A percentile compares a stretch with the other conserved stretches of the same genome.
These are phyloP conservation scores for Pythium dissimile DNA, from an alignment of 352 stramenopile species.

Conservation along the genomic window DNA sequence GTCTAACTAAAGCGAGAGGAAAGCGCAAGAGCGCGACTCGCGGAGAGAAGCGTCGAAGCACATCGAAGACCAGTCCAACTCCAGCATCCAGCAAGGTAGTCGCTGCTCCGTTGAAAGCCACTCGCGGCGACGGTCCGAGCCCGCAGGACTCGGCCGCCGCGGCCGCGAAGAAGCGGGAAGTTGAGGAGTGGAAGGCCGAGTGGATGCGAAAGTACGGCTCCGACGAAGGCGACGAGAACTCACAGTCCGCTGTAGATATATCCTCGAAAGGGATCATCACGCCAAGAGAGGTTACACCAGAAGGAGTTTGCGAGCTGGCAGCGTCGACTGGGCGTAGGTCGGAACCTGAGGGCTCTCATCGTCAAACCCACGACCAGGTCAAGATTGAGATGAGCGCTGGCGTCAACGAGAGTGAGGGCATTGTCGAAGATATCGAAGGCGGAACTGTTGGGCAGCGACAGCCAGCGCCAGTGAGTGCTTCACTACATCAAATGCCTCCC, in stretches of 20 bases:
- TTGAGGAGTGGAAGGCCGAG: constrained; percentile 39
- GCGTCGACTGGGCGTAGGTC: too few species aligned
- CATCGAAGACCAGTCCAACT: constrained; percentile 19
- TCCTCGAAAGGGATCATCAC: too few species aligned
- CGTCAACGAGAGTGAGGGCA: constrained; percentile 52
- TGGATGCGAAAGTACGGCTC: constrained; percentile 37
- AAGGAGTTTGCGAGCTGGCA: too few species aligned
- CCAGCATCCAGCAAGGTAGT: constrained; percentile 25
- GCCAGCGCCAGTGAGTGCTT: background rate
- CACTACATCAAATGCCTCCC: background rate
- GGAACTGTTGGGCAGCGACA: background rate
- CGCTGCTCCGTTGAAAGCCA: constrained; percentile 1
- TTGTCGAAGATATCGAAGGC: constrained; percentile 37
- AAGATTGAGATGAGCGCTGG: constrained; percentile 33
- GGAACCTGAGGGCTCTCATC: background rate
- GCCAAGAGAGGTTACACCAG: too few species aligned
- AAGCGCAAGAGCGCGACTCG: constrained; percentile 32
- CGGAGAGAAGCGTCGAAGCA: constrained; percentile 28
- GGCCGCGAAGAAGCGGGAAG: constrained; percentile 27
- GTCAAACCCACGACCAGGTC: constrained; percentile 17
- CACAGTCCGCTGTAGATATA: background rate
- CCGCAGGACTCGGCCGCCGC: constrained; percentile 11
- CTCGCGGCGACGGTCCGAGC: constrained; percentile 12
- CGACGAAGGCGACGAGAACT: constrained; percentile 23
- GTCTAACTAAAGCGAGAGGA: constrained; percentile 37